Percentiles rank a stretch among this genome's conserved stretches.
Conservation (phyloP, 768 basidiomycete genomes). For the Agaricus subrufescens region DNA sequence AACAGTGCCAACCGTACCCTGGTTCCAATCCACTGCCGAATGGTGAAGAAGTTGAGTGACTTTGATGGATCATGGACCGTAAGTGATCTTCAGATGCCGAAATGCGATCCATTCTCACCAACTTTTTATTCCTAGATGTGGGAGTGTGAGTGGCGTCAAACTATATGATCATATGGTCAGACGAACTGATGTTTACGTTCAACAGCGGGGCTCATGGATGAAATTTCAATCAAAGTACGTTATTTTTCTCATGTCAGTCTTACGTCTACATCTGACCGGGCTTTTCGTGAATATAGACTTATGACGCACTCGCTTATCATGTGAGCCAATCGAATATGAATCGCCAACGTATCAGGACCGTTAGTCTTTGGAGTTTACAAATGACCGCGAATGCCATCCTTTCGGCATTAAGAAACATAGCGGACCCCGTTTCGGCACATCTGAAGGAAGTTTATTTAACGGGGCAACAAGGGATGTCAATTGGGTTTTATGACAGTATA, state of each 20-base stretch:
- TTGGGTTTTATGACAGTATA: conserved; percentile 5
- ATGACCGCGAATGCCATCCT: conserved; percentile 88
- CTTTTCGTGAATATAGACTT: conserved; percentile 45
- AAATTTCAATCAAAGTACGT: conserved; percentile 76
- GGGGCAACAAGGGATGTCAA: conserved; percentile 7
- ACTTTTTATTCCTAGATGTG: conserved; percentile 57
- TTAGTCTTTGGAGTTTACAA: conserved; percentile 93
- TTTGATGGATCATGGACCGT: conserved; percentile 98
- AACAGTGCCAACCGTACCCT: conserved; percentile 86
- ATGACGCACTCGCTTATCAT: conserved; percentile 92
- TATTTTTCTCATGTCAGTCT: conserved; percentile 8
- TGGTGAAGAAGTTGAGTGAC: conserved; percentile 77
- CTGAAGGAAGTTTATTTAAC: conserved; percentile 37
- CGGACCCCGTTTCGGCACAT: conserved; percentile 61
- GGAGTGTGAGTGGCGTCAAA: conserved; percentile 62
- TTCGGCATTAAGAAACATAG: conserved; percentile 66
- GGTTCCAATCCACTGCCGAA: conserved; percentile 88
- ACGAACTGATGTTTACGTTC: conserved; percentile 14
- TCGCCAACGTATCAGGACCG: conserved; percentile 77
- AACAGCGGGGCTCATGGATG: conserved; percentile 88
- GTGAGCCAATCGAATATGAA: conserved; percentile 89
- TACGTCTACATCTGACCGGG: conserved; percentile 2
- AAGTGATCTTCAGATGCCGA: conserved; percentile 25
- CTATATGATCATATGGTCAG: neutral
- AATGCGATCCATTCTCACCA: neutral